Evolutionary conservation across 768 basidiomycete species (phyloP), one percentile per base, ranked within the genome.

Genomic region (Lactarius hengduanensis): DNA sequence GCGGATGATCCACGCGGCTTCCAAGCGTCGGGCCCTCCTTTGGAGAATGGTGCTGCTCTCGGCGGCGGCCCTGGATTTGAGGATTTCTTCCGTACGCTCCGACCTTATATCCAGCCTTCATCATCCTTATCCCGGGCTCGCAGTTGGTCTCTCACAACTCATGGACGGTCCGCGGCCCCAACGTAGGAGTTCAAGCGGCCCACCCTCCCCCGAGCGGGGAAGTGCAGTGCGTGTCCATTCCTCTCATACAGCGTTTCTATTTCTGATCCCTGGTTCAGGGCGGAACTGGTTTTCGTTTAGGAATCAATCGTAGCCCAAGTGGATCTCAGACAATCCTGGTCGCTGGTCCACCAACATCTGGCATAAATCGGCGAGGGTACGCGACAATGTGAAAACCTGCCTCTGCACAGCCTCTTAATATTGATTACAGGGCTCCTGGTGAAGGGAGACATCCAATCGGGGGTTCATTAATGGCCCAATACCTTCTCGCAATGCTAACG

Each of bases 1-100:
- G 72, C 77, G 59, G 89, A 93, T 72, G 90, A 93, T 78, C 92
- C 92, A 36, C 87, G 92, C 57, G 77, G 81, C 47, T 91, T 89
- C 73, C 81, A 83, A 43, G 63, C 77, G 76, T 61, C 77, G 71
- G 53, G 74, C 62, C 30, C 76, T 40, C 66, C 72, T 53, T 76
- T 70, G 34, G 77, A 76, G 61, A 61, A 18, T 62, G 69, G 58
- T 65, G 71, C 74, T 45, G 75, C 68, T 41, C 18, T 56, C 30
- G 64, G 61, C 4, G 65, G 54, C 30, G 20, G 32, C 64, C 77
- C 78, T 26, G 77, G 77, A 4, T 68, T 86, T 32, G 83, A 84
- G 50, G 74, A 75, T 6, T 80, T 89, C 67, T 68, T 90, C 2
- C 70, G 88, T 86, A 68, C 68, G 74, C 72, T 20, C 59, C 34